A percentile compares a stretch with the other conserved stretches of the same genome.
Conservation (phyloP, 1,284 basidiomycete species). For the Cutaneotrichosporon sp. region DNA sequence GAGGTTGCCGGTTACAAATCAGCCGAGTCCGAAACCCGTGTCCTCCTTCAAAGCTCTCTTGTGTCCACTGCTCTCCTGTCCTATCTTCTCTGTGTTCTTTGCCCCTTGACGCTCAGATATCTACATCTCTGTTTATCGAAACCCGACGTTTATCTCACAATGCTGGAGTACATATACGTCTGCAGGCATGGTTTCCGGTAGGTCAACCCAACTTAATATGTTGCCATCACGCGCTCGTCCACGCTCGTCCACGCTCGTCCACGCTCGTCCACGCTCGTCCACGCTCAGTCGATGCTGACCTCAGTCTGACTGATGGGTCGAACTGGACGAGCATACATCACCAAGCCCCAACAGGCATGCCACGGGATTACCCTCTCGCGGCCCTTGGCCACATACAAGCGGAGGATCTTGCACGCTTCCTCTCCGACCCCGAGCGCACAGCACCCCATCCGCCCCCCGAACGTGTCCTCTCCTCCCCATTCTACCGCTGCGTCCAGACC, state of each 20-base stretch:
- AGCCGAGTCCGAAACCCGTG: too few species aligned
- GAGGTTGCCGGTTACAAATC: too few species aligned
- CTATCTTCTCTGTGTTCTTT: too few species aligned
- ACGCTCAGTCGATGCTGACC: neutral
- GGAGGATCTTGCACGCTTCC: conserved; percentile 33
- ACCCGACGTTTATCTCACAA: conserved; percentile 12
- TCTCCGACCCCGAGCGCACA: conserved; percentile 21
- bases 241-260: too few species aligned
- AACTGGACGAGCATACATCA: conserved; percentile 12
- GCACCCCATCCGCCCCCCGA: conserved; percentile 39
- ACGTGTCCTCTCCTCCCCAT: conserved; percentile 41
- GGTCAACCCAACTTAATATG: too few species aligned
- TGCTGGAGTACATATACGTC: conserved; percentile 53
- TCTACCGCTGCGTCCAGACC: conserved; percentile 55
- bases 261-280: too few species aligned
- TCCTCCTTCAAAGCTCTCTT: too few species aligned
- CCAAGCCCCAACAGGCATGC: conserved; percentile 47
- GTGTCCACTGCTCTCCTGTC: too few species aligned
- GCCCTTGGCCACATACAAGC: conserved; percentile 49
- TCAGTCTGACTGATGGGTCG: conserved; percentile 10
- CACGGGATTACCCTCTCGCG: conserved; percentile 53
- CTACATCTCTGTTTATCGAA: neutral
- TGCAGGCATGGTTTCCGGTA: conserved; percentile 51
- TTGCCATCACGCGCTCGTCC: too few species aligned
- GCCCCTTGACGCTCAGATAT: neutral